Conservation (phyloP, 768 basidiomycete species). For the Calocybe gangraenosa region DNA sequence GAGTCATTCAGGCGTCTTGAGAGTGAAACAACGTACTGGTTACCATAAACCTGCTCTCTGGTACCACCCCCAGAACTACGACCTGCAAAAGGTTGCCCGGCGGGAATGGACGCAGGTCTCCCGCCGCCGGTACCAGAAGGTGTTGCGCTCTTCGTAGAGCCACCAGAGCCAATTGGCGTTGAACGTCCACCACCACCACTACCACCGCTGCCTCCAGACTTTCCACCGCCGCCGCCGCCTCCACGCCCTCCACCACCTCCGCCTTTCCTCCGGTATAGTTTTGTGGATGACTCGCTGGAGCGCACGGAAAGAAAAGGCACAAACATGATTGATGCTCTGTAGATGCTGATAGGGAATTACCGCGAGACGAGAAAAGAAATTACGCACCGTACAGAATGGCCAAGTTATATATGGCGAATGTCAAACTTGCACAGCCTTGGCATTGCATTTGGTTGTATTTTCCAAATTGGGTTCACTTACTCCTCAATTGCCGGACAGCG, state of each 20-base stretch:
- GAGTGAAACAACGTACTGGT: conserved; percentile 30
- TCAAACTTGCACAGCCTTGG: too few species aligned
- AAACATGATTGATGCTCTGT: conserved; percentile 16
- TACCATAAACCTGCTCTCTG: conserved; percentile 35
- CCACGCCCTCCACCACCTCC: conserved; percentile 26
- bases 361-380: too few species aligned
- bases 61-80: conserved; percentile 43
- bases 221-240: conserved; percentile 15
- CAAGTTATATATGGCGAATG: too few species aligned
- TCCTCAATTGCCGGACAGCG: too few species aligned
- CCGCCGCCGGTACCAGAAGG: conserved; percentile 20
- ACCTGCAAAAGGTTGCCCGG: conserved; percentile 34
- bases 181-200: conserved; percentile 4
- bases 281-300: conserved; percentile 2
- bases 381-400: too few species aligned
- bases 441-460: too few species aligned
- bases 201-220: conserved; percentile 7
- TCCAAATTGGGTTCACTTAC: too few species aligned
- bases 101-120: conserved; percentile 26
- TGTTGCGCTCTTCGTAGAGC: conserved; percentile 13
- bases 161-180: conserved; percentile 10
- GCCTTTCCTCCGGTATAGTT: conserved; percentile 23
- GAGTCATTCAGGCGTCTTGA: too few species aligned
- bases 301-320: conserved; percentile 24
- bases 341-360: background rate